Base-by-base conservation (phyloP, 2,329 filamentous ascomycete genomes). In the Fusarium solani-melongenae region DNA sequence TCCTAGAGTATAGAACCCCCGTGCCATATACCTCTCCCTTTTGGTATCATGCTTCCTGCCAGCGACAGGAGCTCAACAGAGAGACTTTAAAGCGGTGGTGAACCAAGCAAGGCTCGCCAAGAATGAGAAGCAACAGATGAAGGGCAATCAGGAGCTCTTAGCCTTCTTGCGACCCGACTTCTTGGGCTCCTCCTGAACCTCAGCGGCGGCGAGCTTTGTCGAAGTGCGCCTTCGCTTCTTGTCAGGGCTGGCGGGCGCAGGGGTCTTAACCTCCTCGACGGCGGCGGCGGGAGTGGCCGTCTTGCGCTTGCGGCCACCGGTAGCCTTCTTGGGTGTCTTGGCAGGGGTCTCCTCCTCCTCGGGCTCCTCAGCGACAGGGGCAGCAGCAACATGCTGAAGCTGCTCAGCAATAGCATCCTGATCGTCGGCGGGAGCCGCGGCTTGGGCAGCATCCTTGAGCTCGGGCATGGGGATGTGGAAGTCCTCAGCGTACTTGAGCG, bases 201-300 rank as follows among this genome's bases (percentile, higher is more conserved):
- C 88, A 31, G 83, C 88, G 34, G 84, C 83, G 44, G 84, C 87
- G 22, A 46, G 14, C 85, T 91, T 91, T 76, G 81, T 82, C 6
- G 88, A 89, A 11, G 84, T 83, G 67, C 90, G 84, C 82, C 91
- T 88, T 75, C 89, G 86, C 88, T 92, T 92, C 86, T 90, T 90
- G 73, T 89, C 89, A 33, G 89, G 89, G 80, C 87, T 90, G 64
- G 85, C 85, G 29, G 87, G 85, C 29, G 83, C 81, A 46, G 82
- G 79, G 33, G 78, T 76, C 80, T 85, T 84, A 61, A 79, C 84
- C 82, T 78, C 82, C 73, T 76, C 85, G 63, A 80, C 79, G 33
- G 78, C 76, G 39, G 80, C 85, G 46, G 81, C 85, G 61, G 85
- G 83, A n/a, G 85, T 86, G 31, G 85, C 84, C 22, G 85, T 86